Conservation (phyloP, 169 alveolate genomes). For the Plasmodium adleri region DNA sequence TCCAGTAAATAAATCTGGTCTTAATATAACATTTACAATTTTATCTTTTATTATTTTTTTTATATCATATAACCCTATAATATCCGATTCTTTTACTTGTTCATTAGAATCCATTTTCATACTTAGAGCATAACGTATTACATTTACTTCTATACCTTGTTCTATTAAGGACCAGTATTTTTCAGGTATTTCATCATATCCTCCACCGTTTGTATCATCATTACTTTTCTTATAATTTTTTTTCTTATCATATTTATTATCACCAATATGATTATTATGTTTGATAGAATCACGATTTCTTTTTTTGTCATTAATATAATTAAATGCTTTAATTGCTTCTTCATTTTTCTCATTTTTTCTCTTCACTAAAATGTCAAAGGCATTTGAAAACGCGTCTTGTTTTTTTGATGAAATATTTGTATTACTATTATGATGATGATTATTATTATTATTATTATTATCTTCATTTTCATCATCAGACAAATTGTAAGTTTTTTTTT, state of each 20-base stretch:
- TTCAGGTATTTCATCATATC: slow-evolving; percentile 47
- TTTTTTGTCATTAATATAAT: slow-evolving; percentile 40
- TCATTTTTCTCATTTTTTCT: slow-evolving; percentile 60
- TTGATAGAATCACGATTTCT: slow-evolving; percentile 22
- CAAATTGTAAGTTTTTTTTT: neutral
- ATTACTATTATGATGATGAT: neutral
- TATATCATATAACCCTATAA: slow-evolving; percentile 82
- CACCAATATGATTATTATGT: neutral
- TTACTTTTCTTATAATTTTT: slow-evolving; percentile 21
- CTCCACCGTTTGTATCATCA: slow-evolving; percentile 32
- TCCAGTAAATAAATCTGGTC: slow-evolving; percentile 91
- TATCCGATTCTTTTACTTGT: slow-evolving; percentile 80
- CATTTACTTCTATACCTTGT: slow-evolving; percentile 48
- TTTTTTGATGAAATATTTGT: slow-evolving; percentile 10
- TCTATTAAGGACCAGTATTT: slow-evolving; percentile 22
- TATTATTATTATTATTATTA: neutral
- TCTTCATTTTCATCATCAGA: neutral
- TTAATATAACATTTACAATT: slow-evolving; percentile 87
- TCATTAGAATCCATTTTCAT: slow-evolving; percentile 63
- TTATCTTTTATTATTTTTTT: slow-evolving; percentile 88
- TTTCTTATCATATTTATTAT: slow-evolving; percentile 21
- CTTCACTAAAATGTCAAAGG: slow-evolving; percentile 39
- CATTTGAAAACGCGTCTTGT: slow-evolving; percentile 41
- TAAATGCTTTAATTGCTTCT: slow-evolving; percentile 62
- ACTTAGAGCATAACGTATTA: slow-evolving; percentile 46